Base-by-base conservation (phyloP, 345 rosid genomes). In the Erucastrum elatum region DNA sequence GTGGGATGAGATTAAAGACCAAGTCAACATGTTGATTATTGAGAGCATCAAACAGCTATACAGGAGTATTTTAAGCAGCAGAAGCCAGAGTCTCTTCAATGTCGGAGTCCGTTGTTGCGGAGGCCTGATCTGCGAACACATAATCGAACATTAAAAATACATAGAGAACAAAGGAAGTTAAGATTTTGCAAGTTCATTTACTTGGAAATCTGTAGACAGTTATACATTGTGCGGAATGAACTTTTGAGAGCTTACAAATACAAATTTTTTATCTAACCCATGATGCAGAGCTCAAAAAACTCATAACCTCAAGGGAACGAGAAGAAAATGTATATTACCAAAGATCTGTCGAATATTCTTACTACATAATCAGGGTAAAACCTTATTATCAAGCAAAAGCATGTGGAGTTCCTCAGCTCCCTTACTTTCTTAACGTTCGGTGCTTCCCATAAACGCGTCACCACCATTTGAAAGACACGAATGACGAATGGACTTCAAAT, bases 11-110 rank as follows among this genome's bases (percentile, higher is more conserved):
- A 39, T 3, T 39, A 9, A 39, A 39, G 12, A 39, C 46, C 46
- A 39, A 39, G 46, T 9, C 46, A 39, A 39, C 46, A 39, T 9
- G 46, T 13, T 39, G 13, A 39, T 39, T 39, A 12, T 39, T 39
- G 46, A 39, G 46, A 39, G 46, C 46, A 39, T 9, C 12, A 39
- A 8, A 10, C 12, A 39, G 13, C 46, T 39, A 39, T 10, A 9
- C 46, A 39, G 46, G 12, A 39, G 46, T 39, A 12, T 21, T 21
- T 21, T 21, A 86, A 93, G 74, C 58, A 89, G 84, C 74, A 91
- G 89, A n/a, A 95, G 96, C 82, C 88, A 91, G 72, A 78, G 98
- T 95, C 80, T 95, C 96, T 78, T 95, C 97, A 64, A 95, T 90
- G 79, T 95, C 93, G 0, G 99, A 95, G 64, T 95, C 97, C 13